phyloP scores from a whole-genome alignment of 331 rosid genomes.

The Erythrophleum ivorense region DNA sequence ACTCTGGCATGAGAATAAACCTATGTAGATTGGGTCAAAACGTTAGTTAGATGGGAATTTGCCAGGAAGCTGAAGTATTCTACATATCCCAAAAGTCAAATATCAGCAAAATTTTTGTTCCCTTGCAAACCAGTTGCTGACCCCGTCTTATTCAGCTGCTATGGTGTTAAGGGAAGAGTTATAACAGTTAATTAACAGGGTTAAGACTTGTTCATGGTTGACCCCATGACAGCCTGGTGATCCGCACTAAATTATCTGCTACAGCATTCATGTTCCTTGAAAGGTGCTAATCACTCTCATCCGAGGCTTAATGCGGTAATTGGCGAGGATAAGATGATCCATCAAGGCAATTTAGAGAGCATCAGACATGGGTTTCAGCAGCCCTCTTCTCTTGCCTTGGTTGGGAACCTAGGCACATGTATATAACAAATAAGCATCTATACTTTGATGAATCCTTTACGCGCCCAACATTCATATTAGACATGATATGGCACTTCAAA shows the following conservation, averaged over 20 bases:
- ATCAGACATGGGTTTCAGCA: not conserved
- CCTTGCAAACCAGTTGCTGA: constrained; percentile 20
- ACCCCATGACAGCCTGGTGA: not conserved
- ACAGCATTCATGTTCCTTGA: not conserved
- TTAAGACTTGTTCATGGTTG: constrained; percentile 11
- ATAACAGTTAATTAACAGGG: not conserved
- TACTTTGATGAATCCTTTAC: not conserved
- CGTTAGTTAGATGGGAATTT: constrained; percentile 22
- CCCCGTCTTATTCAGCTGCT: not conserved
- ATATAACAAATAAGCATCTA: not conserved
- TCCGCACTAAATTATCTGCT: not conserved
- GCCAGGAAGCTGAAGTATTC: constrained; percentile 22
- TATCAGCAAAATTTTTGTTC: not conserved
- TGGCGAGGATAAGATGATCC: not conserved
- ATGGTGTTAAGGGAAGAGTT: constrained; percentile 4
- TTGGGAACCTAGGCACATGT: not conserved
- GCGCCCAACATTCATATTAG: not conserved
- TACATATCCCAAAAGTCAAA: constrained; percentile 35
- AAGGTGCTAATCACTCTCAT: not conserved
- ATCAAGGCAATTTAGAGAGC: not conserved
- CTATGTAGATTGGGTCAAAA: constrained; percentile 9
- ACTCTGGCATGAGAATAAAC: constrained; percentile 2
- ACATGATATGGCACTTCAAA: not conserved
- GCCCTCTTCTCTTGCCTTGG: not conserved
- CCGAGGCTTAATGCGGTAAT: not conserved